Conservation (phyloP, 2,329 filamentous ascomycete genomes). For the Botrytis porri region DNA sequence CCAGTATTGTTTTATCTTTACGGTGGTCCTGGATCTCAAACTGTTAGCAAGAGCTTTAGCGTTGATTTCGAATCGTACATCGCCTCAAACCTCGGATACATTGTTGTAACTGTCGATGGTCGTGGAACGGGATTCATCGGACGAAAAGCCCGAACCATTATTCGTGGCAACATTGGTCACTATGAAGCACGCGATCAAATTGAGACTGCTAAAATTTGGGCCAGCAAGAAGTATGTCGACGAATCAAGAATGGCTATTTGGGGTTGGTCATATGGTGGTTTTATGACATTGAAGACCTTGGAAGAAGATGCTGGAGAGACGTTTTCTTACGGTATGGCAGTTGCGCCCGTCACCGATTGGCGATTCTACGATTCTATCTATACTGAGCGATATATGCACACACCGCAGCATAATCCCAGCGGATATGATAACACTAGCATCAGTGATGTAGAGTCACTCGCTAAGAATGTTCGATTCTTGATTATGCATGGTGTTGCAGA, state of each 20-base stretch:
- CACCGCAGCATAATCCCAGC: conserved; percentile 72
- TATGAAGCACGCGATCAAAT: conserved; percentile 91
- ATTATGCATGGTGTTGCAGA: conserved; percentile 96
- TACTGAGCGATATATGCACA: conserved; percentile 97
- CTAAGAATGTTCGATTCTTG: conserved; percentile 78
- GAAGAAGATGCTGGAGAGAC: conserved; percentile 86
- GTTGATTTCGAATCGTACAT: conserved; percentile 92
- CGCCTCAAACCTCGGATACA: conserved; percentile 80
- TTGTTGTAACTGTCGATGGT: conserved; percentile 92
- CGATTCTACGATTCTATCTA: conserved; percentile 92
- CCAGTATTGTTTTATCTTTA: conserved; percentile 95
- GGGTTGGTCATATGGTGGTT: conserved; percentile 98
- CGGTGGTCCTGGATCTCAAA: conserved; percentile 90
- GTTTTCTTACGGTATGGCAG: conserved; percentile 96
- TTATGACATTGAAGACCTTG: conserved; percentile 90
- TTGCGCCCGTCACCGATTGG: conserved; percentile 98
- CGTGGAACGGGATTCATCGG: conserved; percentile 90
- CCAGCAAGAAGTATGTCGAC: conserved; percentile 79
- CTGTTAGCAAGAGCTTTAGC: conserved; percentile 73
- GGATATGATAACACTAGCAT: conserved; percentile 79
- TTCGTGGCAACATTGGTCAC: conserved; percentile 79
- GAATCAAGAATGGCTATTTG: conserved; percentile 81
- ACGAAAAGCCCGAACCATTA: conserved; percentile 74
- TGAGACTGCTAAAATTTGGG: conserved; percentile 81
- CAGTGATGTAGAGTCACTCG: conserved; percentile 69